A percentile compares a stretch with the other conserved stretches of the same genome.
These are phyloP conservation scores for Cercospora sp. DNA, from an alignment of 2,329 filamentous ascomycete species.

Conservation along the genomic window DNA sequence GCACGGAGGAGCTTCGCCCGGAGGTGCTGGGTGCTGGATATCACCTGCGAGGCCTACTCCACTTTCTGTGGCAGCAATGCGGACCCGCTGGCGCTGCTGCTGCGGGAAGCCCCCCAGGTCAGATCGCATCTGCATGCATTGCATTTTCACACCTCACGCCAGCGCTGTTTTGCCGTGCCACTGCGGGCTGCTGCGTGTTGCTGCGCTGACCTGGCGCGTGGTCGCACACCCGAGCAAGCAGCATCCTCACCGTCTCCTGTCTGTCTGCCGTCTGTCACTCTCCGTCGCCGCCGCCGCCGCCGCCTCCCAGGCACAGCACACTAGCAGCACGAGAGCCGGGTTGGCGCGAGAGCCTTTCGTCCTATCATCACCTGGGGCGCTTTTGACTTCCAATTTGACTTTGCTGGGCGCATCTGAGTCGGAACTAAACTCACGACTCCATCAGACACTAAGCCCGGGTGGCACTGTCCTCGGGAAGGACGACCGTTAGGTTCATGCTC, in stretches of 20 bases:
- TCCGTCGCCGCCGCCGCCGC: neutral
- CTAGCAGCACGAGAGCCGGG: conserved; percentile 8
- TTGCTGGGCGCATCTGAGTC: neutral
- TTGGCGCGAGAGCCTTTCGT: neutral
- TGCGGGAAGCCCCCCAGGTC: neutral
- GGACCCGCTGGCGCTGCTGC: neutral
- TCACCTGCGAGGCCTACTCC: neutral
- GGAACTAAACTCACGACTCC: neutral
- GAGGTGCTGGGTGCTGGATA: neutral
- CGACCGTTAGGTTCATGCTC: conserved; percentile 17
- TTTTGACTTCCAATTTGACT: conserved; percentile 3
- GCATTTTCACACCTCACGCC: conserved; percentile 1
- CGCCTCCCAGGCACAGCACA: conserved; percentile 5
- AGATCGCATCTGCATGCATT: conserved; percentile 4
- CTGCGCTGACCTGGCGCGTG: neutral
- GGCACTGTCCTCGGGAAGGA: conserved; percentile 4
- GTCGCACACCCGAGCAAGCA: neutral
- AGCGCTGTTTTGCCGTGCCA: conserved; percentile 3
- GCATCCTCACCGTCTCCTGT: neutral
- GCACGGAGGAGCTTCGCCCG: neutral
- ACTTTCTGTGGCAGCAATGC: neutral
- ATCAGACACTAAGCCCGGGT: conserved; percentile 6
- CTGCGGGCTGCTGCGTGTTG: neutral
- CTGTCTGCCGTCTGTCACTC: neutral
- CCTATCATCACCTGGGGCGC: neutral